Evolutionary conservation across 2,329 filamentous ascomycete species (phyloP).

Genomic region (Alternaria brassicae): DNA sequence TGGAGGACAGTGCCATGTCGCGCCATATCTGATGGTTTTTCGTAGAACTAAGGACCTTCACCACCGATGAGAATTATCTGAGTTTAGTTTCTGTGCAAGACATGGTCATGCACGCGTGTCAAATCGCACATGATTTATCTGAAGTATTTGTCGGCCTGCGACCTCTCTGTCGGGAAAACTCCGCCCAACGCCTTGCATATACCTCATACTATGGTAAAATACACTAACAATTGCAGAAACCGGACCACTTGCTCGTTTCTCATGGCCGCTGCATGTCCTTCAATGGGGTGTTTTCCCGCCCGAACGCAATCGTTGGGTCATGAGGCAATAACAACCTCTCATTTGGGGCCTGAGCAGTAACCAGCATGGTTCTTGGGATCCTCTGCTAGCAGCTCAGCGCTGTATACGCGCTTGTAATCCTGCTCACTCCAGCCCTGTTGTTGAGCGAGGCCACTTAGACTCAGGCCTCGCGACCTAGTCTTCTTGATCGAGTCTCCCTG

Average conservation of each 20-base stretch:
- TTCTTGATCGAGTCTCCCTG: conserved; percentile 41
- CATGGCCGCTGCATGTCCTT: neutral
- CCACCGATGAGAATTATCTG: no score
- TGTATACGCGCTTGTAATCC: conserved; percentile 45
- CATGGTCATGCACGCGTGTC: neutral
- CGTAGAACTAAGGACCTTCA: neutral
- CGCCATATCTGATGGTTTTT: neutral
- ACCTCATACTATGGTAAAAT: neutral
- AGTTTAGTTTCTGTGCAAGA: neutral
- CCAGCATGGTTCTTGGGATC: conserved; percentile 33
- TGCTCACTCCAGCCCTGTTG: conserved; percentile 47
- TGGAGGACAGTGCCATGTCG: neutral
- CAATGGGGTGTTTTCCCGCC: neutral
- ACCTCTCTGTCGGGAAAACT: neutral
- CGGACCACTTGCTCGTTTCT: neutral
- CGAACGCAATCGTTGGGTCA: neutral
- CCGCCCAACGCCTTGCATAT: conserved; percentile 1
- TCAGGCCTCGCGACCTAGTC: conserved; percentile 38
- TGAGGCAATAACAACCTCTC: neutral
- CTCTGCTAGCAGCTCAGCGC: conserved; percentile 30
- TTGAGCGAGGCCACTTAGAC: conserved; percentile 38
- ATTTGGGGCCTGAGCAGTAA: conserved; percentile 32
- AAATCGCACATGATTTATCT: neutral
- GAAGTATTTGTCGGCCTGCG: neutral
- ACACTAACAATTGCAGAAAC: neutral